Evolutionary conservation across 1,284 basidiomycete species (phyloP).

Genomic region (Rhodotorula sp.): DNA sequence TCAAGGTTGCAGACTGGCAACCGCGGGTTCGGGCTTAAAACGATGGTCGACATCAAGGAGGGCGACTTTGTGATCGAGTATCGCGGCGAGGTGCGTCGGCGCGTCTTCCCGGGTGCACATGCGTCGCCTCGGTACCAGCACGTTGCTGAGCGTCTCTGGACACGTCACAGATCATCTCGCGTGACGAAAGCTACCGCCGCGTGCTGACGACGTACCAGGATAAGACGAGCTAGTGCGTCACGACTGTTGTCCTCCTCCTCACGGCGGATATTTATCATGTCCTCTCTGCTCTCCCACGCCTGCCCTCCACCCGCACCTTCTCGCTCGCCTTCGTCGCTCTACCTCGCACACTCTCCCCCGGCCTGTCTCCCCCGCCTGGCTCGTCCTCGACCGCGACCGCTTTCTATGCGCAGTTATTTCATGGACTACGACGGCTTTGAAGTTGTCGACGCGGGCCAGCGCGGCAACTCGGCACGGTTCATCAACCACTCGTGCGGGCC

Average conservation of each 20-base stretch:
- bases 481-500: conserved; percentile 52
- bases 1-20: conserved; percentile 50
- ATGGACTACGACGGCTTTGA: conserved; percentile 46
- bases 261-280: too few relatives aligned
- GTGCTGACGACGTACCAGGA: conserved; percentile 44
- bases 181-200: conserved; percentile 45
- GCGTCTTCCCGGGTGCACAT: background rate
- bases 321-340: background rate
- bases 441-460: conserved; percentile 31
- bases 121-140: too few relatives aligned
- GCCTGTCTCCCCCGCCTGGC: background rate
- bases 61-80: conserved; percentile 57
- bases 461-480: conserved; percentile 56
- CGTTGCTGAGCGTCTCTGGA: too few relatives aligned
- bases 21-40: conserved; percentile 55
- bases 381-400: background rate
- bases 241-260: conserved; percentile 37
- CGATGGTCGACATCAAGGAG: conserved; percentile 51
- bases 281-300: background rate
- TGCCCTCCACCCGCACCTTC: background rate
- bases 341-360: background rate
- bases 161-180: conserved; percentile 41
- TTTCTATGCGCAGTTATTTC: background rate
- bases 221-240: conserved; percentile 54
- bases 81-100: conserved; percentile 52